These are phyloP conservation scores for Kitagawia praeruptora DNA, from an alignment of 129 eudicot species.

Conservation along the genomic window DNA sequence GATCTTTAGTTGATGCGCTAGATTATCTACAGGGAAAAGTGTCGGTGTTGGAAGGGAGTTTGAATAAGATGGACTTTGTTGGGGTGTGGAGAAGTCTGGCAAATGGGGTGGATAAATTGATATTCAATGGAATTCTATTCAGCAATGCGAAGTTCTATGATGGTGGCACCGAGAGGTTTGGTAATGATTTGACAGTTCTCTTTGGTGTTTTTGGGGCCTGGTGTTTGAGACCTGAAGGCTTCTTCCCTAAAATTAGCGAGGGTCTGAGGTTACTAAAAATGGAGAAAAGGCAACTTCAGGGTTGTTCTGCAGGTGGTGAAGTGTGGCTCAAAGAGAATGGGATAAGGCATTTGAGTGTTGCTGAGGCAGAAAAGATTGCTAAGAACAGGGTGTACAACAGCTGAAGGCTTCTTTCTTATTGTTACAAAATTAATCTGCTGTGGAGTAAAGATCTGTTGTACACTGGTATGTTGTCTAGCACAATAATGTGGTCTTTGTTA, in stretches of 20 bases:
- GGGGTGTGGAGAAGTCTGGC: constrained; percentile 81
- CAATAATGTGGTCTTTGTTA: neutral
- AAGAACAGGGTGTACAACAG: constrained; percentile 42
- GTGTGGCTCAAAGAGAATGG: constrained; percentile 62
- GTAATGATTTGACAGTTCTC: constrained; percentile 54
- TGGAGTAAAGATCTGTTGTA: neutral
- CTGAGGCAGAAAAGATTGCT: constrained; percentile 63
- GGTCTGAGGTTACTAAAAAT: constrained; percentile 70
- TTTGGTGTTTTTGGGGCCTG: constrained; percentile 65
- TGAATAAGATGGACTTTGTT: constrained; percentile 69
- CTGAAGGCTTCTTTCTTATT: constrained; percentile 4
- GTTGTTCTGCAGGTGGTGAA: constrained; percentile 32
- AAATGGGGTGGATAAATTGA: constrained; percentile 42
- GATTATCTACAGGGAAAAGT: constrained; percentile 74
- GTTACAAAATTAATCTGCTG: neutral
- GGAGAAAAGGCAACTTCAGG: constrained; percentile 42
- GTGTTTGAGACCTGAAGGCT: constrained; percentile 97
- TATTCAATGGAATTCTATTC: constrained; percentile 48
- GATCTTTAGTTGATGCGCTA: constrained; percentile 54
- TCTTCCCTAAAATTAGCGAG: constrained; percentile 66
- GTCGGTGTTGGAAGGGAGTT: constrained; percentile 44
- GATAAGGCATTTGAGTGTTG: constrained; percentile 47
- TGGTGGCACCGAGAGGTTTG: constrained; percentile 64
- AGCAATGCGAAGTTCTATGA: constrained; percentile 51
- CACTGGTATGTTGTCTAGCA: neutral